Evolutionary conservation across 2,329 filamentous ascomycete species (phyloP).

Genomic region (Lachnellula subtilissima): DNA sequence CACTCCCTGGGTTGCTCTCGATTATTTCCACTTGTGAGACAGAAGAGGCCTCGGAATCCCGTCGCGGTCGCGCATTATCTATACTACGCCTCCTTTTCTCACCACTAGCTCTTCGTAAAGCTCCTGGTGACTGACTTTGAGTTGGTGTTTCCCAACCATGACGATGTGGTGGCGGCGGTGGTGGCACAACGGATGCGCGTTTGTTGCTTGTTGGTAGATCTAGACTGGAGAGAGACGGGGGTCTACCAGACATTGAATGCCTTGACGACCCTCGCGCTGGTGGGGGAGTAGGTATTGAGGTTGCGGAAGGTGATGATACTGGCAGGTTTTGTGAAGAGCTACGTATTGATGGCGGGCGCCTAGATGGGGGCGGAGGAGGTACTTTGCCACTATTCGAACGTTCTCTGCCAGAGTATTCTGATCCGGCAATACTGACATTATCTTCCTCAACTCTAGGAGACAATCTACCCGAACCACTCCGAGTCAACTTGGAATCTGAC

Average conservation of each 20-base stretch:
- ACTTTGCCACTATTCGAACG: slow-evolving; percentile 19
- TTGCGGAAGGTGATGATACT: slow-evolving; percentile 26
- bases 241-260: slow-evolving; percentile 15
- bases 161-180: slow-evolving; percentile 38
- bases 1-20: slow-evolving; percentile 39
- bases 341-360: slow-evolving; percentile 25
- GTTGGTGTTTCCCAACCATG: slow-evolving; percentile 31
- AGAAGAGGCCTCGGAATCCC: slow-evolving; percentile 21
- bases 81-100: slow-evolving; percentile 22
- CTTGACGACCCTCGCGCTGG: slow-evolving; percentile 28
- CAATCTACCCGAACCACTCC: slow-evolving; percentile 20
- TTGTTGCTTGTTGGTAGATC: slow-evolving; percentile 23
- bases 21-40: slow-evolving; percentile 17
- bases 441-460: slow-evolving; percentile 30
- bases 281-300: slow-evolving; percentile 39
- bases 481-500: slow-evolving; percentile 24
- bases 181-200: slow-evolving; percentile 24
- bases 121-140: slow-evolving; percentile 15
- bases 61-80: slow-evolving; percentile 16
- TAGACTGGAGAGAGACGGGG: slow-evolving; percentile 24
- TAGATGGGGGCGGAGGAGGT: slow-evolving; percentile 32
- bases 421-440: slow-evolving; percentile 6
- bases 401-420: slow-evolving; percentile 7
- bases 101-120: slow-evolving; percentile 22
- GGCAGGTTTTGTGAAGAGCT: slow-evolving; percentile 20